Base-by-base conservation (phyloP, 1,139 yeast species). In the Debaryomyces sp. region DNA sequence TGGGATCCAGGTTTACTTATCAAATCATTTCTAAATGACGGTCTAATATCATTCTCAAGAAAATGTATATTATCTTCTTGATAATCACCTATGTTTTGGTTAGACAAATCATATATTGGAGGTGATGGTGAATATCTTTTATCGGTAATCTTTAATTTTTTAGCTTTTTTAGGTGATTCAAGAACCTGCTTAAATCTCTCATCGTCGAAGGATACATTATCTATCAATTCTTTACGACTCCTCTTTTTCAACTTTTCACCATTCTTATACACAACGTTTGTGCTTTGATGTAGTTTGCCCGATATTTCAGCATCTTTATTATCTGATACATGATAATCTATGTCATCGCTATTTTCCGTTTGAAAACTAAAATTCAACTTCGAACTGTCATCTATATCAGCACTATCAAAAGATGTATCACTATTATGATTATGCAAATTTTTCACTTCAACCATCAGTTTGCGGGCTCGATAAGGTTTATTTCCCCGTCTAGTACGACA, bases 21-120 rank as follows among this genome's bases (percentile, higher is more conserved):
- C 5, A 10, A 5, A 12, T 4, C 38, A 12, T 18, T 32, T 15
- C 15, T 41, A 17, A 41, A 2, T 9, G 27, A 12, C 4, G 51
- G 51, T 21, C 47, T 48, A 2, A 60, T 49, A 46, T 62, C 56
- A 23, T 49, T 52, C 42, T 70, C 75, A 45, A 68, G 54, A 40
- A 52, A 58, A 4, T 59, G 62, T 7, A 73, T 42, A 50, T 73
- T 68, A 2, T 58, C 59, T 45, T 70, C 78, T 7, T 64, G 73
- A 48, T 73, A 73, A 36, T 72, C 74, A 13, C 74, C 76, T 8
- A 69, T 53, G 36, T 71, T 67, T 30, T 71, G 73, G 39, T 67
- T 59, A 0, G 75, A 70, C 5, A 57, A 45, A 45, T 70, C 73
- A 50, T 56, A 57, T 21, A 59, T 53, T 5, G 62, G 52, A 2